These are phyloP conservation scores for Circinella minor DNA, from an alignment of 371 early-diverging fungal species.

Conservation along the genomic window DNA sequence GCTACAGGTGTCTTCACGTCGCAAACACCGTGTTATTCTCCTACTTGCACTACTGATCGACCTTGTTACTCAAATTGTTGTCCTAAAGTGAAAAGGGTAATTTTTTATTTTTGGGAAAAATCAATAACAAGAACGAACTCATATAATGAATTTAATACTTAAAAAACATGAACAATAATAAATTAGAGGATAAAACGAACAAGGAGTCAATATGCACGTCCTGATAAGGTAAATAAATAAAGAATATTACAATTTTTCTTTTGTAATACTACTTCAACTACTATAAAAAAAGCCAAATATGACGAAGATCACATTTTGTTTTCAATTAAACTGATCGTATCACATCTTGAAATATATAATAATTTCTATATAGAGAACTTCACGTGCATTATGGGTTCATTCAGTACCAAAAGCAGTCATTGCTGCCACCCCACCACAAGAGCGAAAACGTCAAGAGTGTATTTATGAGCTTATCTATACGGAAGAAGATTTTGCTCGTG, in stretches of 20 bases:
- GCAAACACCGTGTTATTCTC: conserved; percentile 56
- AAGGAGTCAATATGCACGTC: conserved; percentile 16
- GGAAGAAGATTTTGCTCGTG: conserved; percentile 86
- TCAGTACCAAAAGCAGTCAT: conserved; percentile 28
- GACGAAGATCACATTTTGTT: no score
- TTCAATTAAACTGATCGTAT: no score
- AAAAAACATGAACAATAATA: no score
- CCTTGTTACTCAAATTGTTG: conserved; percentile 85
- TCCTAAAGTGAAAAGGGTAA: conserved; percentile 52
- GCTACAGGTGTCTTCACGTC: conserved; percentile 54
- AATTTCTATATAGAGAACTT: conserved; percentile 1
- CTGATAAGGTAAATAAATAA: conserved; percentile 16
- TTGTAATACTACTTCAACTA: conserved; percentile 39
- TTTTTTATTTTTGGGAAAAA: no score
- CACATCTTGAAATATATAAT: no score
- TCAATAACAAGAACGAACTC: no score
- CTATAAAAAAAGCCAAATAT: not conserved
- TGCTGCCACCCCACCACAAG: conserved; percentile 40
- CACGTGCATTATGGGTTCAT: conserved; percentile 23
- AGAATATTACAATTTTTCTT: not conserved
- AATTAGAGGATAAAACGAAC: conserved; percentile 15
- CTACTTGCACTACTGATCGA: conserved; percentile 75
- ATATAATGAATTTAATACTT: no score
- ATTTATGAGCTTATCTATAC: conserved; percentile 89
- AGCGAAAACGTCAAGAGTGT: conserved; percentile 86